Conservation (phyloP, 129 eudicot genomes). For the Pseudognaphalium luteoalbum region DNA sequence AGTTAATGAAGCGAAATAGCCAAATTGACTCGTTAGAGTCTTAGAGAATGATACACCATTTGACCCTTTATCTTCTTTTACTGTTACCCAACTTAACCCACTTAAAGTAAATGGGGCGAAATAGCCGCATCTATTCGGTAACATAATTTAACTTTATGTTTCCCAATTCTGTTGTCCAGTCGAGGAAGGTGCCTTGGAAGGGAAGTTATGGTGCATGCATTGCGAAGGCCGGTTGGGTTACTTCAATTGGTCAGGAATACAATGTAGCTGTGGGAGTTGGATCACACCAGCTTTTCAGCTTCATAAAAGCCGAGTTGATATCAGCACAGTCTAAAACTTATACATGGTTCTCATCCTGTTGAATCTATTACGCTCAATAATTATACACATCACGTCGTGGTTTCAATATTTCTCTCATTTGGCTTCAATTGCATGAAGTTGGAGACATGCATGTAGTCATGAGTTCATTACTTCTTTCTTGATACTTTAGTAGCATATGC, state of each 20-base stretch:
- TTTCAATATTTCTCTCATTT: slow-evolving; percentile 15
- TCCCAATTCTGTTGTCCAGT: slow-evolving; percentile 40
- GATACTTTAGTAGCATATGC: slow-evolving; percentile 7
- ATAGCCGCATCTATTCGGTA: neutral
- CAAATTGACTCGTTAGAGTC: too few relatives aligned
- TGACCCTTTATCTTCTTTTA: too few relatives aligned
- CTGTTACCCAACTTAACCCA: neutral
- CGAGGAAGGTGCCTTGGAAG: slow-evolving; percentile 91
- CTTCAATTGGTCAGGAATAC: slow-evolving; percentile 97
- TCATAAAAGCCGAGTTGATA: slow-evolving; percentile 83
- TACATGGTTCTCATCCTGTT: slow-evolving; percentile 7
- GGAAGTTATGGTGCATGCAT: slow-evolving; percentile 75
- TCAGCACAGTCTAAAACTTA: slow-evolving; percentile 55
- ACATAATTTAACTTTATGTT: neutral
- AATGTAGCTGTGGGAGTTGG: slow-evolving; percentile 99
- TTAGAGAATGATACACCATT: too few relatives aligned
- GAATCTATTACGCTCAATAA: slow-evolving; percentile 32
- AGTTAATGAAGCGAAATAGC: too few relatives aligned
- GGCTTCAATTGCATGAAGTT: slow-evolving; percentile 25
- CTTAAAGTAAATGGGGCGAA: neutral
- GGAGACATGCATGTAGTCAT: slow-evolving; percentile 19
- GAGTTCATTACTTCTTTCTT: slow-evolving; percentile 24
- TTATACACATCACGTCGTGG: slow-evolving; percentile 22
- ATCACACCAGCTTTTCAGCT: slow-evolving; percentile 97
- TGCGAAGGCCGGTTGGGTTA: slow-evolving; percentile 94